Evolutionary conservation across 805 yeast genomes (phyloP), one percentile per base, ranked within the genome.

Genomic region (Zygosaccharomyces pseudorouxii): DNA sequence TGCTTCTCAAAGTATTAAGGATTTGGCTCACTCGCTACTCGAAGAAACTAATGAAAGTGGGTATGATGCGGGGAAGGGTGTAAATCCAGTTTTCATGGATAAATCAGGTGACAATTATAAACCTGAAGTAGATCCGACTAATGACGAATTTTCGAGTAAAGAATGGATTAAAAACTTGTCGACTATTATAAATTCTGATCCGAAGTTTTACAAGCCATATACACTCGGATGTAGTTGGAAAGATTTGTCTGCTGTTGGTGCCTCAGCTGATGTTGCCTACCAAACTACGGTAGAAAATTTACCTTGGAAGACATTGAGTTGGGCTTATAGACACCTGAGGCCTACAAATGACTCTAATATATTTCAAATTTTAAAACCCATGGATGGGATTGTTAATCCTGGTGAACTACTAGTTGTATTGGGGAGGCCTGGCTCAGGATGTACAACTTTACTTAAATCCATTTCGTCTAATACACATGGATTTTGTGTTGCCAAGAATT

Each of bases 381-480:
- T 81, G 85, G 86, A 82, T 57, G 89, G 82, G n/a, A 46, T 76
- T 5, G 70, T 81, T 46, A 69, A 69, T 45, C 81, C 86, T 3
- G 88, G 89, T 44, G 82, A 81, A 52, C 69, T 84, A 38, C 76
- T 84, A 6, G 85, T 84, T 45, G 89, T 83, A 12, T 68, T 83
- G 48, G 89, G 89, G 44, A 75, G 86, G 67, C 89, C 89, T 1
- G 89, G 89, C 58, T 79, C 88, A n/a, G 89, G 89, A 52, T 83
- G 89, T 63, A 76, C 88, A 2, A 82, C 89, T 0, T 69, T 82
- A 42, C 69, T 83, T 57, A 82, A 82, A 57, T 76, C 85, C 3
- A 71, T 82, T 36, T 70, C 84, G 29, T 63, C 81, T n/a, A 77
- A 80, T 47, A 79, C 85, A 5, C 77, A 78, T 58, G 87, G 87